A percentile compares a stretch with the other conserved stretches of the same genome.
These are phyloP conservation scores for Zopfia rhizophila DNA, from an alignment of 2,329 filamentous ascomycete species.

Conservation along the genomic window DNA sequence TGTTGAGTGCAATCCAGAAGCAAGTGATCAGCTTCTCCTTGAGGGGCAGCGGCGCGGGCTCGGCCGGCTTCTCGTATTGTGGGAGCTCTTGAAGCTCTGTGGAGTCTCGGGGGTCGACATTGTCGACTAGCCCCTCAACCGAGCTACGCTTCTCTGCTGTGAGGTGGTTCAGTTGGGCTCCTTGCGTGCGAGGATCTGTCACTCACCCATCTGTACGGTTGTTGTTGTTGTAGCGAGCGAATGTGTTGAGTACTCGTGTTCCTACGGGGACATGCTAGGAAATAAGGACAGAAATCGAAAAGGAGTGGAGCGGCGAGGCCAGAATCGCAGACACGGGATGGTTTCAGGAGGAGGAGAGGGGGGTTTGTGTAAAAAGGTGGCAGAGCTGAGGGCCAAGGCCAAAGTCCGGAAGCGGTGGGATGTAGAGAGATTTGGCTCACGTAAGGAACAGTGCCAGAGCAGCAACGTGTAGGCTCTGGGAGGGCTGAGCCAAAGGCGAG, in stretches of 20 bases:
- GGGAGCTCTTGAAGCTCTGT: conserved; percentile 48
- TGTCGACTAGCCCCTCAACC: conserved; percentile 51
- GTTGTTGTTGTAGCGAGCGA: conserved; percentile 36
- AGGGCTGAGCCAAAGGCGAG: too few relatives aligned
- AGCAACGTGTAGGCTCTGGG: too few relatives aligned
- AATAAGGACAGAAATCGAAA: conserved; percentile 23
- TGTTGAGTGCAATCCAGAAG: conserved; percentile 57
- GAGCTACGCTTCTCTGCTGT: conserved; percentile 51
- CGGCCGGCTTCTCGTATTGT: conserved; percentile 42
- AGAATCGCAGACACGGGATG: too few relatives aligned
- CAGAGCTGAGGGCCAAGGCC: too few relatives aligned
- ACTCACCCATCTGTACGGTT: conserved; percentile 42
- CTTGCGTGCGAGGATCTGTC: conserved; percentile 3
- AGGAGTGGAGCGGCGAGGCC: conserved; percentile 27
- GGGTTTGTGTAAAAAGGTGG: too few relatives aligned
- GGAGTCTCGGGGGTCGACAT: conserved; percentile 47
- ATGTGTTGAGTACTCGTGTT: conserved; percentile 19
- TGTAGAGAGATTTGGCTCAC: too few relatives aligned
- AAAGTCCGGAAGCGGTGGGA: too few relatives aligned
- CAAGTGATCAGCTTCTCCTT: conserved; percentile 51
- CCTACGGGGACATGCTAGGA: conserved; percentile 41
- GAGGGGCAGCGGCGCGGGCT: conserved; percentile 39
- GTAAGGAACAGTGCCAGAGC: too few relatives aligned
- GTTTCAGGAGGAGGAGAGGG: too few relatives aligned
- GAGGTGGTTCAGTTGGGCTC: conserved; percentile 28